phyloP scores from a whole-genome alignment of 148 eudicot species.

The Persicaria tinctoria region DNA sequence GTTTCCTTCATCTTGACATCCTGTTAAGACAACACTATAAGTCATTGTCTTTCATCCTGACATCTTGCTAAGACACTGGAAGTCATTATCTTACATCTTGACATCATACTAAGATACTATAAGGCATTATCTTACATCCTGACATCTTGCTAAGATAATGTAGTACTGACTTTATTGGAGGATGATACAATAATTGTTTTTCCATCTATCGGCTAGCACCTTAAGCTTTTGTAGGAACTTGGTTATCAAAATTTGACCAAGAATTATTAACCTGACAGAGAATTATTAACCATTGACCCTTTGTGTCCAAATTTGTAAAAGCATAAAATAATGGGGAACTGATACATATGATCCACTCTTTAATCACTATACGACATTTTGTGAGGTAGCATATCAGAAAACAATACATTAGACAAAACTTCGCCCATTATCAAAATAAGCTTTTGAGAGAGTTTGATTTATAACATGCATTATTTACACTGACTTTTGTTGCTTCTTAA shows the following conservation, averaged over 20 bases:
- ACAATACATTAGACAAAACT: neutral
- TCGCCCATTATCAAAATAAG: neutral
- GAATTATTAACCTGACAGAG: too few relatives aligned
- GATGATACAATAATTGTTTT: neutral
- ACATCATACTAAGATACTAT: too few relatives aligned
- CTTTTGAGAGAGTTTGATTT: neutral
- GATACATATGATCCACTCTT: neutral
- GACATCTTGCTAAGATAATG: too few relatives aligned
- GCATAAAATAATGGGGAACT: neutral
- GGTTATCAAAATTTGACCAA: neutral
- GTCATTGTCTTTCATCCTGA: too few relatives aligned
- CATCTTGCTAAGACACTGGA: too few relatives aligned
- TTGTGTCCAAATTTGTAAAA: neutral
- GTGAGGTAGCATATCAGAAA: neutral
- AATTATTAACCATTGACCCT: neutral
- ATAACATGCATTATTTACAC: neutral
- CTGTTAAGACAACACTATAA: too few relatives aligned
- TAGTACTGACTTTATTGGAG: too few relatives aligned
- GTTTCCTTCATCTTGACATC: too few relatives aligned
- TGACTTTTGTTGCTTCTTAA: neutral
- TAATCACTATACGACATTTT: neutral
- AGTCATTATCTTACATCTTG: too few relatives aligned
- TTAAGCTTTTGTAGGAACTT: neutral
- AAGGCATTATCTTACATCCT: too few relatives aligned
- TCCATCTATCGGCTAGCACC: neutral